Base-by-base conservation (phyloP, 2,329 filamentous ascomycete genomes). In the Hysterium pulicare region DNA sequence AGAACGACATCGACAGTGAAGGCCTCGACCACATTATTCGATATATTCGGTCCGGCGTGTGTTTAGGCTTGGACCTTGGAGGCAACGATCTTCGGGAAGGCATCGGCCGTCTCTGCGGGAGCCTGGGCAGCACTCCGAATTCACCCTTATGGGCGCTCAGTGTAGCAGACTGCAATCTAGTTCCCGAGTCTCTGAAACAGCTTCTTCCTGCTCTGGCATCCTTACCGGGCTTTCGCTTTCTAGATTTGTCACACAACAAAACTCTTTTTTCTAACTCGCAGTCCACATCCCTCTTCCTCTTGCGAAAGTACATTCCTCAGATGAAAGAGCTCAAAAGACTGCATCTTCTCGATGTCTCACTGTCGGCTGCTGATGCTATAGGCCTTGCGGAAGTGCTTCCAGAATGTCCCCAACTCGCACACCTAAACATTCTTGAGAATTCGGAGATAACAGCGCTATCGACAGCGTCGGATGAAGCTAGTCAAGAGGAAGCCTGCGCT, bases 401-500 rank as follows among this genome's bases (percentile, higher is more conserved):
- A 0, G 93, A 98, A 64, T 83, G 86, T 38, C 81, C 78, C 31
- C 81, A 79, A 32, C 75, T 98, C 24, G 90, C 90, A 6, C 91
- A 97, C 68, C 75, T 98, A 50, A 93, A 85, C 58, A 79, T 97
- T 3, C 71, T 95, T 30, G 87, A 93, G 52, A 98, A 98, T 55
- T 76, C 82, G 1, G 77, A 82, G 46, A 71, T 96, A 4, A 73
- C 79, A 17, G 78, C 78, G 35, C 76, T 95, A 19, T 84, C 89
- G 4, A 78, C 82, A 46, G 86, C 89, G 0, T 86, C 77, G 38
- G 87, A 87, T 5, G 88, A 93, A 55, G 83, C 83, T 43, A 78
- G 76, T 1, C 89, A 96, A 64, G 91, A 97, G 68, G 91, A 97
- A 67, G 91, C 93, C 1, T 95, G 88, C 55, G 93, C 93, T 1